Evolutionary conservation across 2,329 filamentous ascomycete genomes (phyloP).

Genomic region (Alternaria sp.): DNA sequence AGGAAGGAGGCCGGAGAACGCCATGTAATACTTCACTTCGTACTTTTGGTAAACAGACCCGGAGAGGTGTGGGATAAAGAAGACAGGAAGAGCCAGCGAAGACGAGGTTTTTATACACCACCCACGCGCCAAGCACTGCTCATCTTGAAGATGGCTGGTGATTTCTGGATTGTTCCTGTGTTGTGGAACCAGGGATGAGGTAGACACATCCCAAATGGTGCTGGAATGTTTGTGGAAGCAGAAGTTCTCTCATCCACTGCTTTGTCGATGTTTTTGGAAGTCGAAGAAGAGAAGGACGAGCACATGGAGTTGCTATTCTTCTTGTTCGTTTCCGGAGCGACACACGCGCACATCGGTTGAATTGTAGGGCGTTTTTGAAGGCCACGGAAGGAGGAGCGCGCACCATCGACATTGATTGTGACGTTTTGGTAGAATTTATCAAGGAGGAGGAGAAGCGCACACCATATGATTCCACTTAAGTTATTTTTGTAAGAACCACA

Average conservation of each 20-base stretch:
- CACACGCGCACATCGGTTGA: not conserved
- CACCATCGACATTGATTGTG: too few species aligned
- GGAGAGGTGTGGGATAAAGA: not conserved
- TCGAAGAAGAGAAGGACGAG: too few species aligned
- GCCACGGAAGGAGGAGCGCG: not conserved
- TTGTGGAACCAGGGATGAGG: too few species aligned
- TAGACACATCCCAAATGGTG: too few species aligned
- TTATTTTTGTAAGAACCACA: not conserved
- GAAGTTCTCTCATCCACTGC: too few species aligned
- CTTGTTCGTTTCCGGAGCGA: not conserved
- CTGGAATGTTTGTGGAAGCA: not conserved
- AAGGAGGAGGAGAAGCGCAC: not conserved
- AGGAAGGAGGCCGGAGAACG: not conserved
- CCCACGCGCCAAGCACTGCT: not conserved
- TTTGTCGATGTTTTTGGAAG: too few species aligned
- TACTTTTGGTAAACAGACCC: too few species aligned
- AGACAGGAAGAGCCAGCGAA: too few species aligned
- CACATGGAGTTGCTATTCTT: too few species aligned
- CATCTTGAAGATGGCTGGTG: not conserved
- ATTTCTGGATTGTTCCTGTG: too few species aligned
- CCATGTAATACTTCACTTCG: too few species aligned
- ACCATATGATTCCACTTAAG: too few species aligned
- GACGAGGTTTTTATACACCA: not conserved
- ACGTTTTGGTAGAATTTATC: not conserved
- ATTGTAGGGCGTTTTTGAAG: not conserved